Conservation (phyloP, 1,284 basidiomycete genomes). For the Trichosporon sp. region DNA sequence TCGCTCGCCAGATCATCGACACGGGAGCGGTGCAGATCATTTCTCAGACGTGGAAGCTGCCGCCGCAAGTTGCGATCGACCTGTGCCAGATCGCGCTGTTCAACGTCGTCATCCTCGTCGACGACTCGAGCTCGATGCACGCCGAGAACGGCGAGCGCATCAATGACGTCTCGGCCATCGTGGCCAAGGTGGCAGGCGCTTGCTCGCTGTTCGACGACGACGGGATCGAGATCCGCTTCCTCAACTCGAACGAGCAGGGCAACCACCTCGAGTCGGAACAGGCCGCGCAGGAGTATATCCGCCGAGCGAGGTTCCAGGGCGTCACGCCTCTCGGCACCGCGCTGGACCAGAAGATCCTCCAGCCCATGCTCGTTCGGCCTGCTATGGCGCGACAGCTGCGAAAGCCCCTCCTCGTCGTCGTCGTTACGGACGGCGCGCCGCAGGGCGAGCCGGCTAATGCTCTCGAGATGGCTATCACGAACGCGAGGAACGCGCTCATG, state of each 20-base stretch:
- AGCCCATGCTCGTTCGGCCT: conserved; percentile 50
- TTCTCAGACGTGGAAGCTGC: conserved; percentile 48
- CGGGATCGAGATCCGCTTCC: conserved; percentile 50
- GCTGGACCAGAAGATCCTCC: conserved; percentile 49
- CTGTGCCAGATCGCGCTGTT: conserved; percentile 48
- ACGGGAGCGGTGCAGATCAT: conserved; percentile 47
- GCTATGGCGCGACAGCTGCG: conserved; percentile 41
- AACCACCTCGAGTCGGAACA: conserved; percentile 48
- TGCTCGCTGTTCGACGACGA: conserved; percentile 50
- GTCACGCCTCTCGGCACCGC: conserved; percentile 48
- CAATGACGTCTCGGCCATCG: conserved; percentile 48
- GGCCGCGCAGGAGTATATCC: conserved; percentile 15
- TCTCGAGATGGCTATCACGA: conserved; percentile 31
- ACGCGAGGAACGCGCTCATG: conserved; percentile 27
- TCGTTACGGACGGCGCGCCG: conserved; percentile 48
- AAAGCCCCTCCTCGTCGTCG: conserved; percentile 50
- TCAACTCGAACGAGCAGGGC: conserved; percentile 49
- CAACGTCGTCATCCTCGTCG: conserved; percentile 45
- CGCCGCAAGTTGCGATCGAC: conserved; percentile 49
- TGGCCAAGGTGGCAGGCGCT: conserved; percentile 47
- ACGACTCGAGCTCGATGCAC: conserved; percentile 49
- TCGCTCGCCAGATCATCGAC: conserved; percentile 47
- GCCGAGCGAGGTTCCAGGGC: conserved; percentile 32
- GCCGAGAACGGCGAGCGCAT: conserved; percentile 45
- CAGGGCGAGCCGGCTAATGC: conserved; percentile 37